These are phyloP conservation scores for Termitomyces sp. DNA, from an alignment of 1,284 basidiomycete species.

Conservation along the genomic window DNA sequence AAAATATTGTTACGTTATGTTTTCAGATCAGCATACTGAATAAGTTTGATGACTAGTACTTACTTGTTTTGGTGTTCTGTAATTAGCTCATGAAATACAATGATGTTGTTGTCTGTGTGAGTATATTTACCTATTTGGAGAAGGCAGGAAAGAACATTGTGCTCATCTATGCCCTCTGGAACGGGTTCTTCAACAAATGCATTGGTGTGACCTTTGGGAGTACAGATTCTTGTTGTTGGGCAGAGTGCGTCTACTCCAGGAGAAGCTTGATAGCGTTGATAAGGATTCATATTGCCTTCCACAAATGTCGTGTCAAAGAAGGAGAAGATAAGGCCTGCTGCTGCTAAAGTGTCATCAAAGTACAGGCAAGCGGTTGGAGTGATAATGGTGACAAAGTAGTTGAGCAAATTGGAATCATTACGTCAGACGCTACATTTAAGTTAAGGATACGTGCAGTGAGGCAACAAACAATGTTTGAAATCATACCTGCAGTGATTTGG, in stretches of 20 bases:
- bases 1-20: too few species aligned
- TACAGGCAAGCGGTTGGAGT: background rate
- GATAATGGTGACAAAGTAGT: background rate
- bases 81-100: background rate
- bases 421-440: background rate
- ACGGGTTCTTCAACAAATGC: background rate
- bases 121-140: too few species aligned
- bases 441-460: too few species aligned
- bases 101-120: background rate
- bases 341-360: background rate
- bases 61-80: background rate
- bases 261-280: background rate
- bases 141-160: background rate
- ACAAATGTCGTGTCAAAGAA: background rate
- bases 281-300: background rate
- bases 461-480: too few species aligned
- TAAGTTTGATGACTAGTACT: too few species aligned
- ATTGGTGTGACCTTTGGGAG: background rate
- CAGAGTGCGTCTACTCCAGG: background rate
- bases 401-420: background rate
- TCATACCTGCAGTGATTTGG: background rate
- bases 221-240: background rate
- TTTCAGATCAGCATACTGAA: too few species aligned
- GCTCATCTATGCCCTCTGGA: background rate
- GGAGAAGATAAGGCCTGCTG: background rate